phyloP scores from a whole-genome alignment of 192 early-diverging fungal genomes.

The Funneliformis geosporum region DNA sequence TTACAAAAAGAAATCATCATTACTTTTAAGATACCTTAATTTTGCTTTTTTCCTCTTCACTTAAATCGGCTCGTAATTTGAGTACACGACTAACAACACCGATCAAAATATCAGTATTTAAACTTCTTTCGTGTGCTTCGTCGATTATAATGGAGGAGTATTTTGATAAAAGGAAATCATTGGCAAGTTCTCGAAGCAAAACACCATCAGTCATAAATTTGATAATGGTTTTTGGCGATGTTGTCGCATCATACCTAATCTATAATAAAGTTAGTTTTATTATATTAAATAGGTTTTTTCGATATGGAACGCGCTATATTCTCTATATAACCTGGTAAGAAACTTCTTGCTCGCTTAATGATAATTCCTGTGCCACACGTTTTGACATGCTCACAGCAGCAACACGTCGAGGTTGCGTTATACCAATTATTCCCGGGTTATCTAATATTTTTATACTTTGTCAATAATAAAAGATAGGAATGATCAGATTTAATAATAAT shows the following conservation, averaged over 20 bases:
- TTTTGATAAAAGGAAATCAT: slow-evolving; percentile 84
- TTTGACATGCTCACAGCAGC: slow-evolving; percentile 96
- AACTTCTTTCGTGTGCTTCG: slow-evolving; percentile 97
- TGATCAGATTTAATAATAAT: background rate
- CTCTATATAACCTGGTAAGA: slow-evolving; percentile 61
- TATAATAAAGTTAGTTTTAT: slow-evolving; percentile 40
- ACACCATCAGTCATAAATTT: slow-evolving; percentile 99
- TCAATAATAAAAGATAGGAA: background rate
- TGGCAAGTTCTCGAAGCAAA: slow-evolving; percentile 87
- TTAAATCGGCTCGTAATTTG: slow-evolving; percentile 67
- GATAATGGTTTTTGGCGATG: slow-evolving; percentile 74
- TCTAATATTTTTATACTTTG: slow-evolving; percentile 23
- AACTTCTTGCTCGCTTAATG: slow-evolving; percentile 66
- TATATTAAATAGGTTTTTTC: background rate
- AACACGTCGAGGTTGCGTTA: slow-evolving; percentile 97
- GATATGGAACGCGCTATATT: background rate
- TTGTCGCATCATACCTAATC: slow-evolving; percentile 91
- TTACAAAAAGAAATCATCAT: background rate
- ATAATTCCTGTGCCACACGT: slow-evolving; percentile 91
- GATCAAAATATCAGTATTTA: slow-evolving; percentile 98
- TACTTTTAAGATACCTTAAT: slow-evolving; percentile 35
- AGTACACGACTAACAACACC: slow-evolving; percentile 94
- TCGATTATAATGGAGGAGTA: slow-evolving; percentile 98
- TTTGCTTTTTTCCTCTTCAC: slow-evolving; percentile 51
- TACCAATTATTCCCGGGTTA: slow-evolving; percentile 91